Evolutionary conservation across 2,329 filamentous ascomycete species (phyloP).

Genomic region (Metarhizium anisopliae): DNA sequence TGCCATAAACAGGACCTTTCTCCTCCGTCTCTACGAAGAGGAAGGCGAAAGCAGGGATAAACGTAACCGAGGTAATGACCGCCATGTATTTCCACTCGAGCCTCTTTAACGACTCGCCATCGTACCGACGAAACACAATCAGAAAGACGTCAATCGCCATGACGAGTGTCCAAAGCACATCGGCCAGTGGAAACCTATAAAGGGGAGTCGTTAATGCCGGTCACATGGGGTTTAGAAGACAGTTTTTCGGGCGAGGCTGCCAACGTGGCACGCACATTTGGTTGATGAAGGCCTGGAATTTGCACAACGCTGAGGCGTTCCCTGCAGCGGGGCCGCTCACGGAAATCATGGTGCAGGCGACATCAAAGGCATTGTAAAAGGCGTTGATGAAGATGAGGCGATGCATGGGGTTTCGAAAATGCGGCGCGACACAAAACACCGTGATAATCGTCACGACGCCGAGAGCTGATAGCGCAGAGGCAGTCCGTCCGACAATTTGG

Average conservation of each 20-base stretch:
- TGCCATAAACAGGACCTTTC: not conserved
- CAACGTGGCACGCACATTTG: not conserved
- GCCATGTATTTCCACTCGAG: not conserved
- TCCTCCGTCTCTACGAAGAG: not conserved
- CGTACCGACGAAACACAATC: not conserved
- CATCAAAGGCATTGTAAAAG: not conserved
- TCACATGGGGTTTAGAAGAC: too few species aligned
- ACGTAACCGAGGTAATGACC: not conserved
- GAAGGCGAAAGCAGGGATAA: not conserved
- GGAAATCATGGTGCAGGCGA: not conserved
- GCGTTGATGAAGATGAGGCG: not conserved
- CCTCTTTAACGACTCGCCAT: not conserved
- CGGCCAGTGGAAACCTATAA: not conserved
- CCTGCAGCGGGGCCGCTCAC: not conserved
- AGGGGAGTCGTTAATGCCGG: too few species aligned
- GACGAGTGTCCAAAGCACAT: not conserved
- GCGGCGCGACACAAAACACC: not conserved
- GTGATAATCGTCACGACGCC: not conserved
- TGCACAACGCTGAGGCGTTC: not conserved
- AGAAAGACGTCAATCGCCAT: not conserved
- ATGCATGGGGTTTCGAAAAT: not conserved
- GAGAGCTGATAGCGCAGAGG: not conserved
- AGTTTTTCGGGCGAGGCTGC: not conserved
- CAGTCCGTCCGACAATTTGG: not conserved
- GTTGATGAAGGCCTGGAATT: not conserved